A percentile compares a stretch with the other conserved stretches of the same genome.
These are phyloP conservation scores for Paecilomyces fulvus DNA, from an alignment of 2,329 filamentous ascomycete genomes.

Conservation along the genomic window DNA sequence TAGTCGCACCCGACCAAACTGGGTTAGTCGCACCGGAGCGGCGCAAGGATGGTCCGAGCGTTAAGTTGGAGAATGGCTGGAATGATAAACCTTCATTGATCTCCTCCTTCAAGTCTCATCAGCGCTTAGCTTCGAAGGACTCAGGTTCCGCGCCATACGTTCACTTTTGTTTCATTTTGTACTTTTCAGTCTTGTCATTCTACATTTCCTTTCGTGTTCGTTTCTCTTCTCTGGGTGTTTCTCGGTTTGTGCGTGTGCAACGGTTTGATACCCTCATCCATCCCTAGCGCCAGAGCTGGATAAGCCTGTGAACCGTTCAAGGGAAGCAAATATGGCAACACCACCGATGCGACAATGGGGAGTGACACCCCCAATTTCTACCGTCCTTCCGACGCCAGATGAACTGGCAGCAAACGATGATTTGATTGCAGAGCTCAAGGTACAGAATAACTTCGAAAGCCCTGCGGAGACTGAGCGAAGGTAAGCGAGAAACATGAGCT, in stretches of 20 bases:
- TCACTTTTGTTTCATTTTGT: not conserved
- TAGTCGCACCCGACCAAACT: not conserved
- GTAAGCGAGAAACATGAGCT: slow-evolving; percentile 35
- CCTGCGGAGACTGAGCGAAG: slow-evolving; percentile 74
- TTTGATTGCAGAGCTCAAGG: slow-evolving; percentile 74
- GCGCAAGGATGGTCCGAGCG: not conserved
- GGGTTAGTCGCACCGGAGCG: not conserved
- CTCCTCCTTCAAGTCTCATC: not conserved
- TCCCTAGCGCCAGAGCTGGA: not conserved
- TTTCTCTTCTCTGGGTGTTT: not conserved
- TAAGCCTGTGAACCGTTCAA: not conserved
- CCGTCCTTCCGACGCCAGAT: slow-evolving; percentile 61
- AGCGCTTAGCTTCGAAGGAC: not conserved
- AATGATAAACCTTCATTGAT: slow-evolving; percentile 1
- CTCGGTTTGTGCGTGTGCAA: not conserved
- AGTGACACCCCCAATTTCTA: slow-evolving; percentile 77
- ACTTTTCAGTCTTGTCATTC: not conserved
- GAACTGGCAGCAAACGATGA: slow-evolving; percentile 71
- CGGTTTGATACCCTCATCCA: not conserved
- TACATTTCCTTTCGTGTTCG: not conserved
- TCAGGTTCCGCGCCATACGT: not conserved
- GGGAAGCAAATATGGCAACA: slow-evolving; percentile 24
- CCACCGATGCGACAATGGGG: slow-evolving; percentile 50
- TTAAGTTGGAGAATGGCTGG: not conserved
- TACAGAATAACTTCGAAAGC: slow-evolving; percentile 85